phyloP scores from a whole-genome alignment of 768 basidiomycete genomes.

The Sistotremastrum suecicum region DNA sequence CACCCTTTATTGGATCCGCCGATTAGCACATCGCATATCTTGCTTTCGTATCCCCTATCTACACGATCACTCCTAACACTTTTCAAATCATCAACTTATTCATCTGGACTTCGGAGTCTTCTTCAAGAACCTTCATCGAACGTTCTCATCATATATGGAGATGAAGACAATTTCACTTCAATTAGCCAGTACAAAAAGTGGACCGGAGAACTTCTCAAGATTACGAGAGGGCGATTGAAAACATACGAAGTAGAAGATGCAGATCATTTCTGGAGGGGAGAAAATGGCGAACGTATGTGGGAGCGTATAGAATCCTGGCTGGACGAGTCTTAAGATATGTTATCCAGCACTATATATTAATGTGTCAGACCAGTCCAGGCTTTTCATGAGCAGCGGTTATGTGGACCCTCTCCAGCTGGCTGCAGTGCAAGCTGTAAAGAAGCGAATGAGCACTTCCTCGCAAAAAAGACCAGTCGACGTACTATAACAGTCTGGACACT shows the following conservation, averaged over 20 bases:
- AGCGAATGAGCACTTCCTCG: no score
- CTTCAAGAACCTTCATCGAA: constrained; percentile 30
- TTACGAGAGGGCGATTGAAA: constrained; percentile 8
- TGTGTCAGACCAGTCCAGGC: no score
- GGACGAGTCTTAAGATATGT: neutral
- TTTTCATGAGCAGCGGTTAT: no score
- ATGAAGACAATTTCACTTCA: constrained; percentile 58
- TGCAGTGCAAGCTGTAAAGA: no score
- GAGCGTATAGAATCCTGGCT: constrained; percentile 8
- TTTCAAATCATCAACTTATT: constrained; percentile 46
- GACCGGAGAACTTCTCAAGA: constrained; percentile 25
- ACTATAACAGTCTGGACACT: constrained; percentile 66
- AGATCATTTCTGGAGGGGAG: constrained; percentile 50
- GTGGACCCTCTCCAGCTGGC: no score
- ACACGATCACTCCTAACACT: constrained; percentile 54
- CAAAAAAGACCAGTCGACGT: constrained; percentile 9
- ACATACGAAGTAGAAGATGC: constrained; percentile 27
- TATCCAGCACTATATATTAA: no score
- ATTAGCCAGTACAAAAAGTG: constrained; percentile 39
- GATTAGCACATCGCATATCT: constrained; percentile 46
- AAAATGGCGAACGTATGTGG: constrained; percentile 5
- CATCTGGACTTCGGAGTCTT: constrained; percentile 33
- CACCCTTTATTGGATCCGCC: constrained; percentile 37
- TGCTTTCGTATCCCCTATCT: constrained; percentile 67
- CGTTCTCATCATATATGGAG: constrained; percentile 53